Percentiles rank a stretch among this genome's conserved stretches.
phyloP scores from a whole-genome alignment of 2,329 filamentous ascomycete species.

The Alternaria incomplexa region DNA sequence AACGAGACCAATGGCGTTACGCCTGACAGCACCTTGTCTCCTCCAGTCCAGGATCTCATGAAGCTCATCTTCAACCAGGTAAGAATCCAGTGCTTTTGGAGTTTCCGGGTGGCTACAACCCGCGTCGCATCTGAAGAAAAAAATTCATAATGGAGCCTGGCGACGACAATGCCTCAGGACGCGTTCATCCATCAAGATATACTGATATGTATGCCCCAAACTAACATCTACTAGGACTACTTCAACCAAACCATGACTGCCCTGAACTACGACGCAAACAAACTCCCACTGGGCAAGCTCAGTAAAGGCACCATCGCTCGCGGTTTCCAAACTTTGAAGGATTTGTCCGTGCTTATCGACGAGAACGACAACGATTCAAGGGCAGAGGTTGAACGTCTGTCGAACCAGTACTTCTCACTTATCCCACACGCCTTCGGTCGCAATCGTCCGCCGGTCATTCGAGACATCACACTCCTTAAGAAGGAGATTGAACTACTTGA shows the following conservation, averaged over 20 bases:
- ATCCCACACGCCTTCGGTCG: constrained; percentile 85
- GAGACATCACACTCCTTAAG: constrained; percentile 64
- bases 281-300: constrained; percentile 83
- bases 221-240: constrained; percentile 53
- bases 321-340: constrained; percentile 79
- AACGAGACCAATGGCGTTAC: constrained; percentile 36
- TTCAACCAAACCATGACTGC: constrained; percentile 71
- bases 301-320: constrained; percentile 77
- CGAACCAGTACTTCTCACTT: constrained; percentile 79
- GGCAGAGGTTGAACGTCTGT: constrained; percentile 66
- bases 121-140: not conserved
- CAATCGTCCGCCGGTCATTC: constrained; percentile 72
- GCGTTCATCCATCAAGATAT: too few species aligned
- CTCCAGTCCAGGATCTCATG: constrained; percentile 71
- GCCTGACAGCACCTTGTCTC: constrained; percentile 60
- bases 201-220: too few species aligned
- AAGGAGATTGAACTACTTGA: constrained; percentile 80
- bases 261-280: constrained; percentile 75
- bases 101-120: not conserved
- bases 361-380: constrained; percentile 56
- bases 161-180: not conserved
- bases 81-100: not conserved
- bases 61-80: constrained; percentile 80
- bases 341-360: constrained; percentile 71
- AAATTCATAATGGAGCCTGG: not conserved